A percentile compares a stretch with the other conserved stretches of the same genome.
phyloP scores from a whole-genome alignment of 164 flowering plant genomes.

The Magnolia kwangsiensis region DNA sequence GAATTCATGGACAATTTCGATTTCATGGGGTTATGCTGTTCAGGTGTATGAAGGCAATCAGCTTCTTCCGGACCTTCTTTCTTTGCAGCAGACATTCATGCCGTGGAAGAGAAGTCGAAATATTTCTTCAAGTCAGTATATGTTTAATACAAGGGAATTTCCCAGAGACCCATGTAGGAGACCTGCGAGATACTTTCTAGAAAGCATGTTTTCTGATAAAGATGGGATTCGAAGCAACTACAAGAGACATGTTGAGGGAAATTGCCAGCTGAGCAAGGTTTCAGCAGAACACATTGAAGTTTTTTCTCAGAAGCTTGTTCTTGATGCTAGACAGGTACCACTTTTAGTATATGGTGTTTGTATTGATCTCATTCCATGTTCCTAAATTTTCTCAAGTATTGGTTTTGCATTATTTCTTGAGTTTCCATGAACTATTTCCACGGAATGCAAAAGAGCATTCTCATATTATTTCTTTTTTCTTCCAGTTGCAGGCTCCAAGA shows the following conservation, averaged over 20 bases:
- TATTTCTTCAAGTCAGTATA: conserved; percentile 26
- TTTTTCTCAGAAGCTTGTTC: conserved; percentile 41
- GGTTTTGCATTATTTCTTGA: conserved; percentile 1
- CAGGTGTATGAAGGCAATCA: conserved; percentile 59
- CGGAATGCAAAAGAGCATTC: neutral
- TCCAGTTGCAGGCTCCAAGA: conserved; percentile 57
- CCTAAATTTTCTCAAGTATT: neutral
- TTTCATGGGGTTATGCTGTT: conserved; percentile 80
- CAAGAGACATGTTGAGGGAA: conserved; percentile 20
- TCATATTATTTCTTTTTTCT: neutral
- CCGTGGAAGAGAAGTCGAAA: conserved; percentile 53
- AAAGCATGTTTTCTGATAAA: conserved; percentile 33
- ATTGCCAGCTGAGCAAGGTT: conserved; percentile 23
- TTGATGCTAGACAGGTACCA: conserved; percentile 49
- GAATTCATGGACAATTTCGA: conserved; percentile 50
- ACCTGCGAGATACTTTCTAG: conserved; percentile 46
- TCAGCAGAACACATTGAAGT: conserved; percentile 37
- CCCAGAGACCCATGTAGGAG: conserved; percentile 59
- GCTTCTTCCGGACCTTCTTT: conserved; percentile 59
- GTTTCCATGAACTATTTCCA: neutral
- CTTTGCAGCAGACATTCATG: conserved; percentile 49
- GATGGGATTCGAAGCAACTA: conserved; percentile 40
- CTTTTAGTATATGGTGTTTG: neutral
- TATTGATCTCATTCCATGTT: neutral
- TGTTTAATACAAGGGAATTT: conserved; percentile 59